Percentiles rank a stretch among this genome's conserved stretches.
phyloP scores from a whole-genome alignment of 257 asterid genomes.

The Capsicum chinense region DNA sequence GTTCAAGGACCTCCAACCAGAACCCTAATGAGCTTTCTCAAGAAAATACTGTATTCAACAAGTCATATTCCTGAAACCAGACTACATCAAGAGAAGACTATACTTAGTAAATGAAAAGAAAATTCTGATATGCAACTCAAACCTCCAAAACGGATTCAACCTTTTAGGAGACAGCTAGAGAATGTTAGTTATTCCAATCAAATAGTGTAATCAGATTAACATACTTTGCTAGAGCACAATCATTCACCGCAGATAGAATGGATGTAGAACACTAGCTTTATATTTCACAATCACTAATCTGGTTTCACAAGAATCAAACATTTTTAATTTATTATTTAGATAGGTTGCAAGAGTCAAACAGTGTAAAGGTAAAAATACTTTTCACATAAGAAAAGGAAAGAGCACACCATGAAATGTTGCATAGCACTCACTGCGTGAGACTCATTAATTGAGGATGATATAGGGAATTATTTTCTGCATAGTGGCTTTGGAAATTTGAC shows the following conservation, averaged over 20 bases:
- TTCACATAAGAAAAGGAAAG: not conserved
- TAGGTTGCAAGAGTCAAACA: not conserved
- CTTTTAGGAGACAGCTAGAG: not conserved
- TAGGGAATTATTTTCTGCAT: not conserved
- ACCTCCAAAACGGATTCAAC: not conserved
- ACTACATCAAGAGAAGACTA: constrained; percentile 4
- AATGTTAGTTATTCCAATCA: constrained; percentile 1
- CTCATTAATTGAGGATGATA: not conserved
- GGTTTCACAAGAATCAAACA: not conserved
- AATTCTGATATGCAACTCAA: not conserved
- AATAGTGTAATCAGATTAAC: not conserved
- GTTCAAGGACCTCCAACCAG: not conserved
- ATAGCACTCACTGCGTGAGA: not conserved
- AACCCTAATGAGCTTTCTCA: not conserved
- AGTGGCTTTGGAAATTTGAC: not conserved
- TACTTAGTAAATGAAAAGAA: not conserved
- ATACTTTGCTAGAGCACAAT: not conserved
- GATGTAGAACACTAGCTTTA: not conserved
- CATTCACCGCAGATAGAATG: not conserved
- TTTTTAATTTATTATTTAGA: not conserved
- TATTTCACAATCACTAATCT: not conserved
- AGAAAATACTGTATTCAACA: not conserved
- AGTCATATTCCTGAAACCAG: not conserved
- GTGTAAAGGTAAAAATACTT: not conserved
- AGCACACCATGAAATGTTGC: not conserved